A percentile compares a stretch with the other conserved stretches of the same genome.
These are phyloP conservation scores for Ampelocalamus luodianensis DNA, from an alignment of 176 grass and related monocot genomes.

Conservation along the genomic window DNA sequence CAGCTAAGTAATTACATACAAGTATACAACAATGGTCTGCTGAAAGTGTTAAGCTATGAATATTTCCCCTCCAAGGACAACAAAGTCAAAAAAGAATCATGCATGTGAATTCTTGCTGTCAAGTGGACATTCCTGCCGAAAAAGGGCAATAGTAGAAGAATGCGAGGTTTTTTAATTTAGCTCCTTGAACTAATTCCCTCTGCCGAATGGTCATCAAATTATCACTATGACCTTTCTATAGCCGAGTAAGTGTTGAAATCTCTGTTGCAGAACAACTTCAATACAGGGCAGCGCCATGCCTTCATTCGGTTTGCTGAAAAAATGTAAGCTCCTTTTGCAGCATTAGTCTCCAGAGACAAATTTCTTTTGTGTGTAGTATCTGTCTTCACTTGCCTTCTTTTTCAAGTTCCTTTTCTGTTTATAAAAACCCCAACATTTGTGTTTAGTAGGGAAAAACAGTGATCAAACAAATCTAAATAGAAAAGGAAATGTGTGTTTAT, in stretches of 20 bases:
- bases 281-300: slow-evolving; percentile 24
- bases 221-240: slow-evolving; percentile 45
- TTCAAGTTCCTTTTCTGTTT: slow-evolving; percentile 79
- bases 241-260: slow-evolving; percentile 35
- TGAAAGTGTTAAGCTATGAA: slow-evolving; percentile 47
- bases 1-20: slow-evolving; percentile 31
- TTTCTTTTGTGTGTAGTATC: slow-evolving; percentile 83
- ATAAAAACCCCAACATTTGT: slow-evolving; percentile 18
- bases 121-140: slow-evolving; percentile 31
- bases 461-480: slow-evolving; percentile 9
- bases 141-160: slow-evolving; percentile 46
- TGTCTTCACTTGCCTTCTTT: slow-evolving; percentile 86
- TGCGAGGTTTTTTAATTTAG: slow-evolving; percentile 27
- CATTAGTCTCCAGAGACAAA: slow-evolving; percentile 78
- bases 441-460: slow-evolving; percentile 10
- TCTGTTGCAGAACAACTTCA: slow-evolving; percentile 49
- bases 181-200: slow-evolving; percentile 22
- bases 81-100: slow-evolving; percentile 53
- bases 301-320: slow-evolving; percentile 40
- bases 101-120: slow-evolving; percentile 47
- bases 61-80: slow-evolving; percentile 47
- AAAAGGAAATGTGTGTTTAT: neutral
- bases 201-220: slow-evolving; percentile 37
- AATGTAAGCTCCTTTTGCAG: slow-evolving; percentile 33
- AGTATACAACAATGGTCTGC: slow-evolving; percentile 55